Evolutionary conservation across 2,329 filamentous ascomycete genomes (phyloP).

Genomic region (Fusarium drepaniforme): DNA sequence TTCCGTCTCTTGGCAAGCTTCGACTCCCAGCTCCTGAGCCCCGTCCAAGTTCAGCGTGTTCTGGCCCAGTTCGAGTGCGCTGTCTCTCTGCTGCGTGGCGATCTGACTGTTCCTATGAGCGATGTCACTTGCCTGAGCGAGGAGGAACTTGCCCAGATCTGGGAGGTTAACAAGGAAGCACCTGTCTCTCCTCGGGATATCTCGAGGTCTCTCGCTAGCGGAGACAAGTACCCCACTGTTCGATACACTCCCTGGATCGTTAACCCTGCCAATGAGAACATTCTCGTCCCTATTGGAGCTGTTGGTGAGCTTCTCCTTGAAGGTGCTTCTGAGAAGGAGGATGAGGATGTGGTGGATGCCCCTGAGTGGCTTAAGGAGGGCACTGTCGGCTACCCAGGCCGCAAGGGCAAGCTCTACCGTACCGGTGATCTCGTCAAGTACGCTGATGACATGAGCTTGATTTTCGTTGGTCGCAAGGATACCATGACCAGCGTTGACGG

Average conservation of each 20-base stretch:
- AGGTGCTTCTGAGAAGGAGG: slow-evolving; percentile 27
- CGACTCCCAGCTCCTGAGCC: slow-evolving; percentile 67
- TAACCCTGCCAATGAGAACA: slow-evolving; percentile 38
- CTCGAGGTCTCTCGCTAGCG: slow-evolving; percentile 28
- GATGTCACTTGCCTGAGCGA: slow-evolving; percentile 51
- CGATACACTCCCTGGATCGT: slow-evolving; percentile 46
- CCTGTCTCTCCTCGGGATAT: slow-evolving; percentile 29
- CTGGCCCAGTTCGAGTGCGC: slow-evolving; percentile 64
- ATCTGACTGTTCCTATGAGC: slow-evolving; percentile 45
- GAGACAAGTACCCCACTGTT: slow-evolving; percentile 37
- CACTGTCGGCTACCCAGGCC: slow-evolving; percentile 22
- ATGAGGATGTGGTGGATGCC: slow-evolving; percentile 15
- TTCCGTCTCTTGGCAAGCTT: slow-evolving; percentile 72
- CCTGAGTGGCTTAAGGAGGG: slow-evolving; percentile 42
- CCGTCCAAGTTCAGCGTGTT: slow-evolving; percentile 63
- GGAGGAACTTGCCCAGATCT: slow-evolving; percentile 52
- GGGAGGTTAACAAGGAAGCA: slow-evolving; percentile 42
- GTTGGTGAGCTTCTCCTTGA: slow-evolving; percentile 54
- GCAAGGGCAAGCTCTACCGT: slow-evolving; percentile 38
- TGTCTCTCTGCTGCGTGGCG: slow-evolving; percentile 61
- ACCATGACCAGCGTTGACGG: slow-evolving; percentile 39
- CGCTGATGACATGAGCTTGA: slow-evolving; percentile 35
- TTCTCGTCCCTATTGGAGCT: slow-evolving; percentile 47
- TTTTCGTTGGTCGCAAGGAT: slow-evolving; percentile 40
- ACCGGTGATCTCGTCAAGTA: slow-evolving; percentile 45